These are phyloP conservation scores for Thielaviopsis punctulata DNA, from an alignment of 2,329 filamentous ascomycete genomes.

Conservation along the genomic window DNA sequence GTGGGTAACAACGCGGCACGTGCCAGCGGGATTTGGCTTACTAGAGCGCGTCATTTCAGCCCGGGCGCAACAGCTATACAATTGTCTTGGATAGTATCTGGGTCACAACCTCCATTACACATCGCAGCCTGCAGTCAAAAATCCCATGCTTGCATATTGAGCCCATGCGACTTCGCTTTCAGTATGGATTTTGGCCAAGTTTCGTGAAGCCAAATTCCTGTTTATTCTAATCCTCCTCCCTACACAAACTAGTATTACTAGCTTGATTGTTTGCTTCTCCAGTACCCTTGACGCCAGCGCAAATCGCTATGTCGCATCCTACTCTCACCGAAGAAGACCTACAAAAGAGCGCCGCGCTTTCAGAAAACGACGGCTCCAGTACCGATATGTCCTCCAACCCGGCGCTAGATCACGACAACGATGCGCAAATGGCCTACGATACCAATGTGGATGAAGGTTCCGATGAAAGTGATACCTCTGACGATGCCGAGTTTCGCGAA, in stretches of 20 bases:
- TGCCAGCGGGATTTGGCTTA: slow-evolving; percentile 2
- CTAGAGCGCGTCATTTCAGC: background rate
- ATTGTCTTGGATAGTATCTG: background rate
- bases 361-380: slow-evolving; percentile 24
- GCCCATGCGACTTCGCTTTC: background rate
- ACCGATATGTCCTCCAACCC: slow-evolving; percentile 9
- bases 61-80: background rate
- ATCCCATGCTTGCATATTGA: background rate
- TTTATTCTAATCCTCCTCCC: background rate
- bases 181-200: background rate
- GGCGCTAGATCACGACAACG: slow-evolving; percentile 15
- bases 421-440: slow-evolving; percentile 14
- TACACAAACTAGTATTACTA: background rate
- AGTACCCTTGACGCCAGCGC: background rate
- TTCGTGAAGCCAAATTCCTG: background rate
- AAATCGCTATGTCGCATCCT: slow-evolving; percentile 6
- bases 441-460: slow-evolving; percentile 13
- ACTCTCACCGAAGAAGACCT: slow-evolving; percentile 35
- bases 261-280: background rate
- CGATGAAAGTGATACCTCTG: slow-evolving; percentile 30
- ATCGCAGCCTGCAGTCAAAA: background rate
- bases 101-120: background rate
- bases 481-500: slow-evolving; percentile 24
- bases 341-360: slow-evolving; percentile 36
- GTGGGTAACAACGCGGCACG: slow-evolving; percentile 9